phyloP scores from a whole-genome alignment of 768 basidiomycete genomes.

The Melanogaster broomeanus region DNA sequence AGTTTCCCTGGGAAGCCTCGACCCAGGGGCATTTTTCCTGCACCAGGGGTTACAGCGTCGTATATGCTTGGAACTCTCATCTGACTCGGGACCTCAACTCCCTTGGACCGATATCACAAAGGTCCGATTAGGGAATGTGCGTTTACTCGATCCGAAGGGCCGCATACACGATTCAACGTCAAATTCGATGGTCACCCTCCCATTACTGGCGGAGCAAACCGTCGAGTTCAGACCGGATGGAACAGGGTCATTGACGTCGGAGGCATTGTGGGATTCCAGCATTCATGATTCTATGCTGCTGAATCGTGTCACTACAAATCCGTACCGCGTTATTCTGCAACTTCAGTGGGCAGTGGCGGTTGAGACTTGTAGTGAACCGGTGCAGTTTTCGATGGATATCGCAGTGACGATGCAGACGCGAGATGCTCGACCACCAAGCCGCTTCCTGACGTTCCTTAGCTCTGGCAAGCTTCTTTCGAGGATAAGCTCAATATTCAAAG shows the following conservation, averaged over 20 bases:
- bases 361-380: conserved; percentile 81
- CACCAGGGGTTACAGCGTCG: conserved; percentile 94
- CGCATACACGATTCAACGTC: conserved; percentile 78
- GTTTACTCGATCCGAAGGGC: conserved; percentile 83
- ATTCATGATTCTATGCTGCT: conserved; percentile 83
- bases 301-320: conserved; percentile 78
- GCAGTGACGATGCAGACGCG: conserved; percentile 82
- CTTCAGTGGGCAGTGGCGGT: conserved; percentile 77
- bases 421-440: conserved; percentile 82
- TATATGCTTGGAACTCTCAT: conserved; percentile 72
- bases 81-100: conserved; percentile 86
- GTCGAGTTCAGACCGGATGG: conserved; percentile 85
- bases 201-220: conserved; percentile 68
- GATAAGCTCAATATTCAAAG: conserved; percentile 80
- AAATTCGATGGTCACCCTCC: conserved; percentile 69
- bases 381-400: conserved; percentile 88
- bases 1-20: conserved; percentile 68
- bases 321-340: conserved; percentile 80
- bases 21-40: conserved; percentile 83
- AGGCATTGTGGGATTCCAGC: conserved; percentile 92
- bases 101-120: conserved; percentile 83
- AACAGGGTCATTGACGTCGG: conserved; percentile 65
- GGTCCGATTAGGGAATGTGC: conserved; percentile 79
- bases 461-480: conserved; percentile 76
- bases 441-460: conserved; percentile 73